These are phyloP conservation scores for Sugiyamaella japonica DNA, from an alignment of 1,139 yeast species.

Conservation along the genomic window DNA sequence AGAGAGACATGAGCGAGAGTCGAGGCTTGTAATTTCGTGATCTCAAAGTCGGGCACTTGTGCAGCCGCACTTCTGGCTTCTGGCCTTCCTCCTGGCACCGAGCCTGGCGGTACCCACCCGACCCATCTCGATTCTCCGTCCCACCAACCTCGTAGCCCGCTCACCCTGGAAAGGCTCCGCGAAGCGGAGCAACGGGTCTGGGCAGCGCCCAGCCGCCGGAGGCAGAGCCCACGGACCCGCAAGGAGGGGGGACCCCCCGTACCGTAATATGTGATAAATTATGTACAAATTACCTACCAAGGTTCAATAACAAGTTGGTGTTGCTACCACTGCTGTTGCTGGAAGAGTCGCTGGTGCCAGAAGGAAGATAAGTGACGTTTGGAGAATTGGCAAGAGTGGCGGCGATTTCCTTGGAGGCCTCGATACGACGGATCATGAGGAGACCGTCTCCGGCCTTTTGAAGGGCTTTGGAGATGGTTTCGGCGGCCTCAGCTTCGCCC, in stretches of 20 bases:
- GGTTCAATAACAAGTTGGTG: conserved; percentile 54
- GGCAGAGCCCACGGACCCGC: neutral
- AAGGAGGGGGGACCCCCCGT: too few species aligned
- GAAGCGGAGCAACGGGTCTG: too few species aligned
- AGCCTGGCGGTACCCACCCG: too few species aligned
- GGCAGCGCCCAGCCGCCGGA: conserved; percentile 8
- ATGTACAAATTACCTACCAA: conserved; percentile 49
- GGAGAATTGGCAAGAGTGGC: conserved; percentile 77
- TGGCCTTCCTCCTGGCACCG: too few species aligned
- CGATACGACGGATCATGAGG: conserved; percentile 89
- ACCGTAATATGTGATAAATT: too few species aligned
- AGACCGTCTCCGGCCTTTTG: conserved; percentile 96
- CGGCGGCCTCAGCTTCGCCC: conserved; percentile 99
- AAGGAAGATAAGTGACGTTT: conserved; percentile 90
- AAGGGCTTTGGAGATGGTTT: conserved; percentile 88
- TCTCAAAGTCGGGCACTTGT: neutral
- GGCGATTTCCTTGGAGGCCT: conserved; percentile 96
- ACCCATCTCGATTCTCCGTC: too few species aligned
- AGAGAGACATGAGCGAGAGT: too few species aligned
- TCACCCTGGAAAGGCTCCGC: too few species aligned
- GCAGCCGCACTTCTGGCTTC: neutral
- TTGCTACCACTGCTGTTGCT: conserved; percentile 38
- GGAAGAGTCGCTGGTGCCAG: conserved; percentile 44
- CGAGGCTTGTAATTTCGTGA: neutral
- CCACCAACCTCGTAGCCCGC: too few species aligned